Conservation (phyloP, 2,329 filamentous ascomycete genomes). For the Sporothrix protearum region DNA sequence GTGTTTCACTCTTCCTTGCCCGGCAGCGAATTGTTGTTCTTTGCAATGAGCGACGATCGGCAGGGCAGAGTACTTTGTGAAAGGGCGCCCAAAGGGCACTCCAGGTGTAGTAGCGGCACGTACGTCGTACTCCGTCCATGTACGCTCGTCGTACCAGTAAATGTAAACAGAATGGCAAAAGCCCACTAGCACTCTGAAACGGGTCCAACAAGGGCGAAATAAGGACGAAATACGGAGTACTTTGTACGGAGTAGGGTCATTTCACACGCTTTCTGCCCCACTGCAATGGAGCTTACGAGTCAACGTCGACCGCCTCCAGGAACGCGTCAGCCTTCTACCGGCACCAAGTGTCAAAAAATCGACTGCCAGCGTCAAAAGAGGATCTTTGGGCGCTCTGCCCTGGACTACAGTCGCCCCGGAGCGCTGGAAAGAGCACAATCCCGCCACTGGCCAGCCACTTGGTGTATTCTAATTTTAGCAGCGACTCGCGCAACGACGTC, state of each 20-base stretch:
- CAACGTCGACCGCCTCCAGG: not conserved
- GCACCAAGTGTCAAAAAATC: too few species aligned
- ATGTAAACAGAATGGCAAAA: not conserved
- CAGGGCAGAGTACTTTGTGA: slow-evolving; percentile 9
- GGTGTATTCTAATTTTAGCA: slow-evolving; percentile 6
- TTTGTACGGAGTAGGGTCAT: too few species aligned
- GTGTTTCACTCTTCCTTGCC: not conserved
- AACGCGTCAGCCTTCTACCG: slow-evolving; percentile 6
- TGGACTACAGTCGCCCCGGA: not conserved
- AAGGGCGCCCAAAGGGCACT: not conserved
- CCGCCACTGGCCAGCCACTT: not conserved
- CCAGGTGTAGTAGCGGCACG: not conserved
- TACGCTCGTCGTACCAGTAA: too few species aligned
- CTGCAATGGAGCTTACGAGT: not conserved
- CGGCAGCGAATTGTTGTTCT: not conserved
- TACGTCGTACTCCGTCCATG: too few species aligned
- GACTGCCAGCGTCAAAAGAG: not conserved
- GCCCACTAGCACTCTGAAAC: not conserved
- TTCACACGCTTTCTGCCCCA: not conserved
- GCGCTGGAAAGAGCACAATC: not conserved
- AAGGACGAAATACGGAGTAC: too few species aligned
- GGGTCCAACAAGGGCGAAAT: not conserved
- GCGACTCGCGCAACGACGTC: not conserved
- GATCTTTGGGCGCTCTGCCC: not conserved
- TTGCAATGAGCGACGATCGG: not conserved